Conservation (phyloP, 2,329 filamentous ascomycete species). For the Epicoccum sorghinum region DNA sequence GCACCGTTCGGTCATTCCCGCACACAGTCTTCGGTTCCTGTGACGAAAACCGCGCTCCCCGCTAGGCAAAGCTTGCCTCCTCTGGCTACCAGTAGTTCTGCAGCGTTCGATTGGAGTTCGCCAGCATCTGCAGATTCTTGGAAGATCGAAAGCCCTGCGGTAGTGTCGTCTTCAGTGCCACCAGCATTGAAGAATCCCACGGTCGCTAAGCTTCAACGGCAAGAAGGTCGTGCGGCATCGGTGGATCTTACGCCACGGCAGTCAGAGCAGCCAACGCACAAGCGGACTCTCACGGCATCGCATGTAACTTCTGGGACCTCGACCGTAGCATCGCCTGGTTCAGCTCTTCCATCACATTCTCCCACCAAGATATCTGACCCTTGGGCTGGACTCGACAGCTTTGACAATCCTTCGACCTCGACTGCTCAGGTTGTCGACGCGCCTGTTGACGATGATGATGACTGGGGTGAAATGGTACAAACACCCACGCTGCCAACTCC, state of each 20-base stretch:
- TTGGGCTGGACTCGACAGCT: conserved; percentile 21
- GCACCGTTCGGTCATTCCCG: conserved; percentile 26
- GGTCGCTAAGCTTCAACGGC: conserved; percentile 23
- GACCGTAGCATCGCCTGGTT: conserved; percentile 19
- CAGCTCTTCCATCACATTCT: conserved; percentile 14
- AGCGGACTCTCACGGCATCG: conserved; percentile 20
- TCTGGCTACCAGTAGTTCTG: conserved; percentile 26
- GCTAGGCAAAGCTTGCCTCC: conserved; percentile 29
- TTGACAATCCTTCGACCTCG: conserved; percentile 20
- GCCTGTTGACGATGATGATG: conserved; percentile 42
- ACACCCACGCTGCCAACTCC: conserved; percentile 38
- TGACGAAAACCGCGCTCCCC: conserved; percentile 21
- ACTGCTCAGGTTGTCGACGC: conserved; percentile 5
- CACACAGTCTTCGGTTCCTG: conserved; percentile 30
- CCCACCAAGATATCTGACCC: conserved; percentile 18
- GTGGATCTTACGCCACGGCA: conserved; percentile 24
- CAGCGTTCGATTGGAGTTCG: conserved; percentile 47
- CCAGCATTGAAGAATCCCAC: conserved; percentile 21
- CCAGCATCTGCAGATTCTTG: conserved; percentile 30
- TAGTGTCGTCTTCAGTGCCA: conserved; percentile 27
- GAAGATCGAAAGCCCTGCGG: conserved; percentile 22
- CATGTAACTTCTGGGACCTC: conserved; percentile 20
- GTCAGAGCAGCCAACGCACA: conserved; percentile 17
- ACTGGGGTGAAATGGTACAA: conserved; percentile 50
- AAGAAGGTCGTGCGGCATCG: conserved; percentile 29